Evolutionary conservation across 2,329 filamentous ascomycete genomes (phyloP).

Genomic region (Neurospora sp.): DNA sequence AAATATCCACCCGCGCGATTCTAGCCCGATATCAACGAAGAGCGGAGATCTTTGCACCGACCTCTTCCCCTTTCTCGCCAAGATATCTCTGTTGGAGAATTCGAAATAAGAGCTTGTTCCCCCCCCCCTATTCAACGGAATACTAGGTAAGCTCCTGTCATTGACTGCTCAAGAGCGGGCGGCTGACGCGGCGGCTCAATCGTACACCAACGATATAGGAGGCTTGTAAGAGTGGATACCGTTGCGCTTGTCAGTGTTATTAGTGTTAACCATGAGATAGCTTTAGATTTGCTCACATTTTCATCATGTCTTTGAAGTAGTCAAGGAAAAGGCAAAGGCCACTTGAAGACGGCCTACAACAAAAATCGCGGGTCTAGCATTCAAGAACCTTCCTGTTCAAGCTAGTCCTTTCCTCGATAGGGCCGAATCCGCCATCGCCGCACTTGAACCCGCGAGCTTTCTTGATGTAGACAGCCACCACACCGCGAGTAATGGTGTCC

Average conservation of each 20-base stretch:
- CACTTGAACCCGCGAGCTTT: constrained; percentile 62
- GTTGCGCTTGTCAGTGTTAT: neutral
- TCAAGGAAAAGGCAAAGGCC: too few relatives aligned
- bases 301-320: neutral
- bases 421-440: constrained; percentile 54
- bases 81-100: too few relatives aligned
- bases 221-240: neutral
- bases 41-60: too few relatives aligned
- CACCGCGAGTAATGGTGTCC: constrained; percentile 54
- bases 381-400: neutral
- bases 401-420: constrained; percentile 37
- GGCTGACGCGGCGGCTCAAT: too few relatives aligned
- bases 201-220: too few relatives aligned
- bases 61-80: too few relatives aligned
- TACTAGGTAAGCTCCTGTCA: too few relatives aligned
- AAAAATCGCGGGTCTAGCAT: neutral
- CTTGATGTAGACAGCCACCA: constrained; percentile 57
- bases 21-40: neutral
- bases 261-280: neutral
- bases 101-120: too few relatives aligned
- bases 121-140: too few relatives aligned
- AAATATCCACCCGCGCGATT: neutral
- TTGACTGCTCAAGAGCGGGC: too few relatives aligned
- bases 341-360: too few relatives aligned
- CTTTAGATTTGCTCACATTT: neutral